Evolutionary conservation across 192 early-diverging fungal genomes (phyloP), one percentile per base, ranked within the genome.

Genomic region (Chytriomyces hyalinus): DNA sequence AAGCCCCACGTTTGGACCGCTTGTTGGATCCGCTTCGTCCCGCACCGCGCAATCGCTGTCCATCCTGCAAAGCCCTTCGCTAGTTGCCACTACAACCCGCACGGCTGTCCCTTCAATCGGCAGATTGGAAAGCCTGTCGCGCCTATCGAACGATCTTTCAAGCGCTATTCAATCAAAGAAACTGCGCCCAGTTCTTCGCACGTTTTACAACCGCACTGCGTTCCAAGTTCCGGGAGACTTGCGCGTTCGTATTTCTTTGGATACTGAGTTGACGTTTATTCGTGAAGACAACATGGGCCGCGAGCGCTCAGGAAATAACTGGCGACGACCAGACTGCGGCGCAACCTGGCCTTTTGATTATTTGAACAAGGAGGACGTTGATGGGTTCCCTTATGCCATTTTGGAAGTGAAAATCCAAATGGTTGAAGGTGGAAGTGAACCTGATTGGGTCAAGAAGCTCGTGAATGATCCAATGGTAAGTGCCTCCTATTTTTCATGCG

Each of bases 391-490:
- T 47, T 98, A 97, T 76, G 97, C 98, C 51, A 87, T 99, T 6
- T 85, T 99, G 13, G 98, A 99, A 79, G 95, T 99, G 79, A 99
- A 99, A 86, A 86, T 98, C 57, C 96, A 99, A 81, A 97, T 94
- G 5, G 92, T 95, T 53, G 88, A 92, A 43, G 97, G 96, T 22
- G 91, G 92, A 46, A 92, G 94, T 71, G 94, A 94, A 3, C 96
- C 98, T 6, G 85, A 93, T 74, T 99, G 98, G 98, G 96, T 97
- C 24, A 84, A 90, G 22, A 94, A 97, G 69, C 86, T 99, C 61
- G 89, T 96, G 79, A 91, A 94, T 70, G 92, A 91, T 62, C 93
- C 96, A 78, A 83, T 98, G 78, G 90, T 88, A 8, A 20, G 79
- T 83, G 6, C 20, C 20, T 20, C 53, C 53, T n/a, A 57, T 0